These are phyloP conservation scores for Euphorbia lathyris DNA, from an alignment of 345 rosid species.

Conservation along the genomic window DNA sequence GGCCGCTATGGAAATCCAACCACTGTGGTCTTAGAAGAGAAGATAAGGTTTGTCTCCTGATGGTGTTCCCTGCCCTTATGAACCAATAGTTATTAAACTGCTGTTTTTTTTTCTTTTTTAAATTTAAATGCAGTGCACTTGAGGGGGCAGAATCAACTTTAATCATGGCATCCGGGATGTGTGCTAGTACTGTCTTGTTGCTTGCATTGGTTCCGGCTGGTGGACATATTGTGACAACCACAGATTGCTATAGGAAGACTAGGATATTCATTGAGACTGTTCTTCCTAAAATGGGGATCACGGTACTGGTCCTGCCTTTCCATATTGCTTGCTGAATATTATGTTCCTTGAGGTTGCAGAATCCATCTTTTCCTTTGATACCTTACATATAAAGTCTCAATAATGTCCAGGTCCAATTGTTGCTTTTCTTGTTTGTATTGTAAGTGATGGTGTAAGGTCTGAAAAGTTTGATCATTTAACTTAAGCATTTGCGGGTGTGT, in stretches of 20 bases:
- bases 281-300: slow-evolving; percentile 92
- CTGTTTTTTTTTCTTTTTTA: neutral
- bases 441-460: neutral
- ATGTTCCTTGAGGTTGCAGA: slow-evolving; percentile 2
- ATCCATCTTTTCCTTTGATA: neutral
- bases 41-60: slow-evolving; percentile 58
- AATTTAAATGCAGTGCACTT: slow-evolving; percentile 55
- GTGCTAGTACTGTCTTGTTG: slow-evolving; percentile 86
- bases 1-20: slow-evolving; percentile 99
- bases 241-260: slow-evolving; percentile 93
- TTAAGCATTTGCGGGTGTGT: neutral
- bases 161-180: slow-evolving; percentile 97
- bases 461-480: neutral
- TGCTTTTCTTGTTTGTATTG: neutral
- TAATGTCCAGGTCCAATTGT: neutral
- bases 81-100: slow-evolving; percentile 6
- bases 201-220: slow-evolving; percentile 97
- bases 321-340: slow-evolving; percentile 4
- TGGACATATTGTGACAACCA: slow-evolving; percentile 92
- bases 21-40: slow-evolving; percentile 73
- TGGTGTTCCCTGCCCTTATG: slow-evolving; percentile 1
- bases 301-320: slow-evolving; percentile 36
- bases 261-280: slow-evolving; percentile 89
- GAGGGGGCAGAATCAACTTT: slow-evolving; percentile 96
- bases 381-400: neutral